Base-by-base conservation (phyloP, 805 yeast species). In the Candida andamanensis region DNA sequence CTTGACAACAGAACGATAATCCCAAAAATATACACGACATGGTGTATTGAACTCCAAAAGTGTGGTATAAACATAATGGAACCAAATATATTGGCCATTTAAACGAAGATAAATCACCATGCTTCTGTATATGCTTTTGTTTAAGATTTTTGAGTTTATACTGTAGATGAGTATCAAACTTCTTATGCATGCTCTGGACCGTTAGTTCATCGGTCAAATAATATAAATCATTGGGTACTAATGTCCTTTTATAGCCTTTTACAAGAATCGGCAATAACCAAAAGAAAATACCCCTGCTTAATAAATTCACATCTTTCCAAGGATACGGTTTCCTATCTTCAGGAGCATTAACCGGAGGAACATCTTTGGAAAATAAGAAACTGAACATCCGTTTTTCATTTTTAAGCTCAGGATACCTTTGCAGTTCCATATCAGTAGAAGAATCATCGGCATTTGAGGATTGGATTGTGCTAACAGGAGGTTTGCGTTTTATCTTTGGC, bases 251-350 rank as follows among this genome's bases (percentile, higher is more conserved):
- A 45, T 60, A 57, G n/a, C 73, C 74, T 35, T 60, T 66, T 8
- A 49, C 46, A 33, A 65, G 40, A 11, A 62, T 46, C 11, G 69
- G 69, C 49, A 52, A 48, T 26, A 64, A 40, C 71, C 72, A 65
- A 47, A 46, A 50, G 39, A 63, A 64, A 4, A 61, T 45, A 17
- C 66, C 41, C 38, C 69, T 55, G 9, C 61, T 66, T 2, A 76
- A n/a, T 2, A 50, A 32, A 39, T 69, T 73, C 9, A 50, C 39
- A 4, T 21, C 29, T 26, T 54, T 56, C 60, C 76, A 63, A 1
- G 80, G 81, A 40, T 63, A 77, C 1, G 52, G 46, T 15, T 46
- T 52, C 35, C 84, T 56, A 37, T 78, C 83, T 8, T 70, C 74
- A 5, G 62, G 67, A 5, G 45, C 20, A 1, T 79, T 77, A 3